Evolutionary conservation across 2,329 filamentous ascomycete genomes (phyloP).

Genomic region (Sclerotinia nivalis): DNA sequence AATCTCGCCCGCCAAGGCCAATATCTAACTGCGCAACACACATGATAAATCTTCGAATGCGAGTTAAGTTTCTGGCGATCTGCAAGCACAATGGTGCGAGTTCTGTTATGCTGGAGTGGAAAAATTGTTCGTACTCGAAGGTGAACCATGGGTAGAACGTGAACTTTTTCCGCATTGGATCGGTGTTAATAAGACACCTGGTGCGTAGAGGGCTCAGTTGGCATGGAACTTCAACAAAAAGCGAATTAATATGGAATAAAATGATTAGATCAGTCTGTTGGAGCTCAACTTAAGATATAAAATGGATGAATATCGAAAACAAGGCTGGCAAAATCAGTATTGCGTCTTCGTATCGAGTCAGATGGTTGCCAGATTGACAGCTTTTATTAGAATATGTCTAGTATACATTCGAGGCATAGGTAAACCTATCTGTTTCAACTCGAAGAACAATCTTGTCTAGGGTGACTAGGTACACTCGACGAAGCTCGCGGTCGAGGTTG

Average conservation of each 20-base stretch:
- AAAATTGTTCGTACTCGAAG: background rate
- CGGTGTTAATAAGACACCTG: too few relatives aligned
- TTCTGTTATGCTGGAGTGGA: background rate
- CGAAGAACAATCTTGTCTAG: background rate
- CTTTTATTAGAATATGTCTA: background rate
- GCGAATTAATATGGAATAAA: too few relatives aligned
- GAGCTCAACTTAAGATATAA: background rate
- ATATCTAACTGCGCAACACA: fast-evolving
- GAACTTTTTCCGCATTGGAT: too few relatives aligned
- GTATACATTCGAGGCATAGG: too few relatives aligned
- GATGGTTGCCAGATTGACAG: too few relatives aligned
- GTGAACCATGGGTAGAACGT: background rate
- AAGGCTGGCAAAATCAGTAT: background rate
- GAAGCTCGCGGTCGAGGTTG: background rate
- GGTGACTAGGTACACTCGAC: background rate
- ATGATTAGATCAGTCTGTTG: too few relatives aligned
- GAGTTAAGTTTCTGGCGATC: background rate
- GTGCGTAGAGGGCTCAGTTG: too few relatives aligned
- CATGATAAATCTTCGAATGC: fast-evolving
- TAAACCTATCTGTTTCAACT: background rate
- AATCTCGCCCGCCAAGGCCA: fast-evolving
- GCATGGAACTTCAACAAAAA: too few relatives aligned
- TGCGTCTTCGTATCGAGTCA: too few relatives aligned
- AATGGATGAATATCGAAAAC: too few relatives aligned
- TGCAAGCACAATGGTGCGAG: background rate